Conservation (phyloP, 2,329 filamentous ascomycete species). For the Phaeomoniella chlamydospora region DNA sequence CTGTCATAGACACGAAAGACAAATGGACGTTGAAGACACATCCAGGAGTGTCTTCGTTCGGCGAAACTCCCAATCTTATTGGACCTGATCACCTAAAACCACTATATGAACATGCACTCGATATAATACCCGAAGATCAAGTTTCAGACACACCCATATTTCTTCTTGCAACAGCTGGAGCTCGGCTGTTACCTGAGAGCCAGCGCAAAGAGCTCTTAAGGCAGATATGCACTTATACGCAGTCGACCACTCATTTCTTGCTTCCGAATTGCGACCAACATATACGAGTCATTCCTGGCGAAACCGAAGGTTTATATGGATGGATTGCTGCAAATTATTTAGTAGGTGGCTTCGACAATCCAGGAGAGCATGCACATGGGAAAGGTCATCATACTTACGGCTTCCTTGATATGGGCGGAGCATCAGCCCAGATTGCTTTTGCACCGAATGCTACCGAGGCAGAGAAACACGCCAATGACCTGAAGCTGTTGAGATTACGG, state of each 20-base stretch:
- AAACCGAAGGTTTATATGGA: conserved; percentile 90
- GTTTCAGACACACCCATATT: conserved; percentile 81
- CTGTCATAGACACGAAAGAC: conserved; percentile 69
- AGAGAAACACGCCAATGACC: conserved; percentile 73
- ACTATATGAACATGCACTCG: conserved; percentile 68
- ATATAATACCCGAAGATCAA: conserved; percentile 61
- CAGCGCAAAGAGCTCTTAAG: conserved; percentile 61
- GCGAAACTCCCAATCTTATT: conserved; percentile 57
- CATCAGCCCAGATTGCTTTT: conserved; percentile 95
- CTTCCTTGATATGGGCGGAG: conserved; percentile 96
- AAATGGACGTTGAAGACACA: conserved; percentile 88
- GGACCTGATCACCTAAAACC: conserved; percentile 68
- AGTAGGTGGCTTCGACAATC: conserved; percentile 74
- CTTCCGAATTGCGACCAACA: conserved; percentile 82
- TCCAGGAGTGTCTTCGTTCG: conserved; percentile 85
- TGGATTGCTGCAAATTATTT: conserved; percentile 97
- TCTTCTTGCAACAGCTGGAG: conserved; percentile 87
- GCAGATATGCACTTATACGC: conserved; percentile 72
- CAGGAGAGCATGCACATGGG: conserved; percentile 58
- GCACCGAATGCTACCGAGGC: conserved; percentile 87
- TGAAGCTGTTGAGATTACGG: conserved; percentile 74
- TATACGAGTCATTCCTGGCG: conserved; percentile 86
- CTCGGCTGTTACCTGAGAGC: conserved; percentile 64
- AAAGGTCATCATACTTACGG: conserved; percentile 90
- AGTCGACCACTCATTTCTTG: conserved; percentile 60